phyloP scores from a whole-genome alignment of 768 basidiomycete species.

The Arthromyces matolae region DNA sequence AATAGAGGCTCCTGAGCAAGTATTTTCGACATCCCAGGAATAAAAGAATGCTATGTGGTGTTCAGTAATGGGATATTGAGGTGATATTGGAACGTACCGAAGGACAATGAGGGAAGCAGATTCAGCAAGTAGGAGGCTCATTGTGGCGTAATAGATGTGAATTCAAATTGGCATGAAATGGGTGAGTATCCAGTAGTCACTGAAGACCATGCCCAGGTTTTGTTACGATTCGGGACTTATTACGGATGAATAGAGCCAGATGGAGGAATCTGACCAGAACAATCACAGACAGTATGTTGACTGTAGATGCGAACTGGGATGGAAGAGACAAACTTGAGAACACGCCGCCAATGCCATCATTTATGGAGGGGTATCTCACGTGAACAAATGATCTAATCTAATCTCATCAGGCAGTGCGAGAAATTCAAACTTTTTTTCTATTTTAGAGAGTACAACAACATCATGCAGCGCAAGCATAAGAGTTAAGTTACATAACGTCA shows the following conservation, averaged over 20 bases:
- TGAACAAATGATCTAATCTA: too few species aligned
- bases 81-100: conserved; percentile 3
- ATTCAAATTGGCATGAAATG: not conserved
- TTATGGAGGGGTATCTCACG: too few species aligned
- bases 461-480: not conserved
- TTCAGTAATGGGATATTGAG: not conserved
- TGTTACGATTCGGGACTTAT: too few species aligned
- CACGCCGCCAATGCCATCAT: too few species aligned
- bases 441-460: conserved; percentile 6
- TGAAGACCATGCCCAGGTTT: too few species aligned
- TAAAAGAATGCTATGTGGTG: conserved; percentile 37
- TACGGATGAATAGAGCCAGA: too few species aligned
- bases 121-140: conserved; percentile 10
- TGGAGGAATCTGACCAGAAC: too few species aligned
- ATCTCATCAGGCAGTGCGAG: too few species aligned
- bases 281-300: too few species aligned
- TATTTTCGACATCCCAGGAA: conserved; percentile 60
- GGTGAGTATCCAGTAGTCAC: not conserved
- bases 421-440: conserved; percentile 4
- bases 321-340: too few species aligned
- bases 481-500: conserved; percentile 4
- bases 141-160: too few species aligned
- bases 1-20: conserved; percentile 54
- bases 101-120: conserved; percentile 3
- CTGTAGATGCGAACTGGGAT: too few species aligned